Conservation (phyloP, 2,329 filamentous ascomycete genomes). For the Colletotrichum godetiae region DNA sequence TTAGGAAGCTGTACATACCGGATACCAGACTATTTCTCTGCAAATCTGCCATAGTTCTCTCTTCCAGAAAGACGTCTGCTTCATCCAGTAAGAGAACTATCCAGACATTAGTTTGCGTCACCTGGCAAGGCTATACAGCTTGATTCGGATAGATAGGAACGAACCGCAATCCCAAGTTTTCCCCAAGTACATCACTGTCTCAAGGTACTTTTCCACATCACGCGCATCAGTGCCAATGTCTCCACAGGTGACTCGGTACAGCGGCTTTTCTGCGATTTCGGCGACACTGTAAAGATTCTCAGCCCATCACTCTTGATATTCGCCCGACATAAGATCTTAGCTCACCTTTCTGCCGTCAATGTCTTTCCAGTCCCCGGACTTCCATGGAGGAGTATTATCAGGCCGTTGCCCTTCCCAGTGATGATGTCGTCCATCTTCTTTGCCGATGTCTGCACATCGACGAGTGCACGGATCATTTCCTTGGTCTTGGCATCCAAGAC, state of each 20-base stretch:
- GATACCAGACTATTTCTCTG: conserved; percentile 55
- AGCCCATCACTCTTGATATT: too few species aligned
- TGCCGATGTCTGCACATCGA: conserved; percentile 37
- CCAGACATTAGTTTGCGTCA: background rate
- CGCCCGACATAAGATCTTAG: background rate
- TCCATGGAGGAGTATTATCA: conserved; percentile 49
- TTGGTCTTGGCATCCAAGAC: conserved; percentile 39
- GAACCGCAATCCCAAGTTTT: conserved; percentile 46
- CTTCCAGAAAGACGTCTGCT: conserved; percentile 43
- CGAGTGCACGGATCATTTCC: conserved; percentile 44
- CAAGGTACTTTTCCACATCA: conserved; percentile 46
- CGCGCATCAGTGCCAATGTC: conserved; percentile 47
- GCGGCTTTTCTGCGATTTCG: conserved; percentile 46
- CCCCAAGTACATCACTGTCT: conserved; percentile 43
- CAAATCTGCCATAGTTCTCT: conserved; percentile 64
- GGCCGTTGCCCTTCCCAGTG: conserved; percentile 47
- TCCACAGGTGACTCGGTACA: conserved; percentile 50
- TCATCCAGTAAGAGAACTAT: conserved; percentile 43
- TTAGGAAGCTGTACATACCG: conserved; percentile 17
- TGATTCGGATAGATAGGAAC: background rate
- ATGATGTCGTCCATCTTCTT: conserved; percentile 45
- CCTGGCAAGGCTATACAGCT: too few species aligned
- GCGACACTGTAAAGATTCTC: conserved; percentile 39
- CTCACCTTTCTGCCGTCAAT: conserved; percentile 46
- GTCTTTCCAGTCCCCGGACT: conserved; percentile 50